phyloP scores from a whole-genome alignment of 805 yeast genomes.

The Yarrowia alimentaria region DNA sequence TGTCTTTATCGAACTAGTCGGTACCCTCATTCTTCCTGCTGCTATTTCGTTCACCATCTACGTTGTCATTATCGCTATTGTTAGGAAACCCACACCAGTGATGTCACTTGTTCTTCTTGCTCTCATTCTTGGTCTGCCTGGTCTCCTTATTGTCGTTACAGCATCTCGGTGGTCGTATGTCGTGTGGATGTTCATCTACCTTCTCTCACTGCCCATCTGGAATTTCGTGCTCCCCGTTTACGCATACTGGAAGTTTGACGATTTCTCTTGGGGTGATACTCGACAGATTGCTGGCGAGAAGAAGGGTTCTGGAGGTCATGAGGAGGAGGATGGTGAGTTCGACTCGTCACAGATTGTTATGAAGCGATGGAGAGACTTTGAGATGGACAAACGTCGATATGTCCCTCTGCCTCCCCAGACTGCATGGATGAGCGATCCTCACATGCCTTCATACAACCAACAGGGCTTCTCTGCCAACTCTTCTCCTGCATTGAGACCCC shows the following conservation, averaged over 20 bases:
- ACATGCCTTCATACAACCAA: conserved; percentile 24
- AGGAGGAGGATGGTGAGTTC: conserved; percentile 72
- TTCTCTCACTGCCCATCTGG: conserved; percentile 86
- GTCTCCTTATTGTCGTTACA: conserved; percentile 72
- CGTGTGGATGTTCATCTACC: conserved; percentile 74
- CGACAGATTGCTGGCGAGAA: conserved; percentile 71
- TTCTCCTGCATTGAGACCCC: conserved; percentile 25
- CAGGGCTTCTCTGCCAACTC: conserved; percentile 27
- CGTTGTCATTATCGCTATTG: conserved; percentile 69
- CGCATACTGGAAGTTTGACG: conserved; percentile 94
- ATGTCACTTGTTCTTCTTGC: conserved; percentile 73
- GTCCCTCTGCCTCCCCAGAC: conserved; percentile 28
- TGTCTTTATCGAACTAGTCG: conserved; percentile 76
- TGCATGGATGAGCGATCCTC: conserved; percentile 29
- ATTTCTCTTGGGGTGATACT: conserved; percentile 96
- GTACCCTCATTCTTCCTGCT: conserved; percentile 85
- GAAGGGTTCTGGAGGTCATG: conserved; percentile 59
- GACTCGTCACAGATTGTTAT: conserved; percentile 87
- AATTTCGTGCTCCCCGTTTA: conserved; percentile 82
- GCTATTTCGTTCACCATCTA: conserved; percentile 82
- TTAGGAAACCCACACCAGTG: conserved; percentile 73
- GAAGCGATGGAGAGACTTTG: conserved; percentile 95
- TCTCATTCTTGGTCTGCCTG: conserved; percentile 82
- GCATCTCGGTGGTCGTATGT: conserved; percentile 72
- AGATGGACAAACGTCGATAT: conserved; percentile 64